Evolutionary conservation across 2,329 filamentous ascomycete species (phyloP).

Genomic region (Fusarium cicatricum): DNA sequence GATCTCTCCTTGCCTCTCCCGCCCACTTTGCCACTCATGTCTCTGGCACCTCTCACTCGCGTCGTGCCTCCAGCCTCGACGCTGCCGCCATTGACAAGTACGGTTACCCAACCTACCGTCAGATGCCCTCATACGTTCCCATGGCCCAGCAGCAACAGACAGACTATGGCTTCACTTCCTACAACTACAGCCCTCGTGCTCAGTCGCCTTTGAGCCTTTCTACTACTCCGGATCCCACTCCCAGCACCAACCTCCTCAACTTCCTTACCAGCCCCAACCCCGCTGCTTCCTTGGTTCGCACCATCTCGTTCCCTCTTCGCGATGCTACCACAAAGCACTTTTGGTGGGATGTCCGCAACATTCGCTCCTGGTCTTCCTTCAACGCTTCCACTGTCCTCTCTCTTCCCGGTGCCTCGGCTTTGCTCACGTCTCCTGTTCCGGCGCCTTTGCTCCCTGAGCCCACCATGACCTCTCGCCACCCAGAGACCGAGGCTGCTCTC

Average conservation of each 20-base stretch:
- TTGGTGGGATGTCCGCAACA: conserved; percentile 95
- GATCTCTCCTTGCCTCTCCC: conserved; percentile 72
- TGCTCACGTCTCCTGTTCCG: conserved; percentile 76
- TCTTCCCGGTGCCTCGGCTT: conserved; percentile 74
- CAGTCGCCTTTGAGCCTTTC: conserved; percentile 54
- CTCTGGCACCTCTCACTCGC: conserved; percentile 40
- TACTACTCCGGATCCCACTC: conserved; percentile 55
- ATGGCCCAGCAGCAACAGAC: conserved; percentile 29
- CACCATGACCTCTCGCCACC: conserved; percentile 66
- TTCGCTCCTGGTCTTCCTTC: conserved; percentile 85
- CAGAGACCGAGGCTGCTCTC: conserved; percentile 80
- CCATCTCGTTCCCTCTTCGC: conserved; percentile 73
- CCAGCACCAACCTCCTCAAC: conserved; percentile 74
- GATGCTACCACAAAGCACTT: conserved; percentile 81
- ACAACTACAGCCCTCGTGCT: conserved; percentile 55
- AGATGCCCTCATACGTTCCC: conserved; percentile 63
- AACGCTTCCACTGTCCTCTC: conserved; percentile 74
- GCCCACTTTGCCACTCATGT: conserved; percentile 61
- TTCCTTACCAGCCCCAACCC: conserved; percentile 86
- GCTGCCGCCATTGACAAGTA: conserved; percentile 72
- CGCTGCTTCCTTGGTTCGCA: conserved; percentile 81
- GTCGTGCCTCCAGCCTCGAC: conserved; percentile 75
- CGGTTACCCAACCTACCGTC: conserved; percentile 85
- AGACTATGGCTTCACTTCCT: conserved; percentile 54
- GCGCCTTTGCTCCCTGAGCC: conserved; percentile 68